A percentile compares a stretch with the other conserved stretches of the same genome.
phyloP scores from a whole-genome alignment of 768 basidiomycete genomes.

The Bullera alba region DNA sequence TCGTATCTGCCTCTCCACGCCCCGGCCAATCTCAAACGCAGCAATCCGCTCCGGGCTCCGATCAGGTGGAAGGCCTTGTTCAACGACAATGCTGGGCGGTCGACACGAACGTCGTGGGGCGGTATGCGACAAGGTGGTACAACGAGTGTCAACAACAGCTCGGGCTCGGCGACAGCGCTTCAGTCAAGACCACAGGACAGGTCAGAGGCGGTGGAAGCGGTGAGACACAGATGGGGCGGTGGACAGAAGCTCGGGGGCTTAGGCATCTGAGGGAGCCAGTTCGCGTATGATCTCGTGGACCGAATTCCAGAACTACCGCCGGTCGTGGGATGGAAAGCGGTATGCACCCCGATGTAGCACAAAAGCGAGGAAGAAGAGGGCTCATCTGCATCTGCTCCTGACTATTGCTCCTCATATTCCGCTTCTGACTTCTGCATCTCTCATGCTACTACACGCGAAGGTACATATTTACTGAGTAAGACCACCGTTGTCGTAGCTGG shows the following conservation, averaged over 20 bases:
- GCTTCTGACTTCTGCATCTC: too few species aligned
- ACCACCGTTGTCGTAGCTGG: slow-evolving; percentile 42
- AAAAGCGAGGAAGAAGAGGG: too few species aligned
- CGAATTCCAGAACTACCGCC: too few species aligned
- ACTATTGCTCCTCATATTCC: too few species aligned
- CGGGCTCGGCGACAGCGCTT: neutral
- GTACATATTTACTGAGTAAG: slow-evolving; percentile 35
- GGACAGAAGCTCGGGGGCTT: slow-evolving; percentile 40
- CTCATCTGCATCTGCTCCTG: too few species aligned
- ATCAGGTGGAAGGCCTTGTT: slow-evolving; percentile 27
- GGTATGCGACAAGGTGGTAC: neutral
- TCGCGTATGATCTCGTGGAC: too few species aligned
- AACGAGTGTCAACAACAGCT: slow-evolving; percentile 2
- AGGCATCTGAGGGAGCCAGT: too few species aligned
- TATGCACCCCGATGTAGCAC: too few species aligned
- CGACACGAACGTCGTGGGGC: slow-evolving; percentile 1
- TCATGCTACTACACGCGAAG: too few species aligned
- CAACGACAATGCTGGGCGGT: slow-evolving; percentile 8
- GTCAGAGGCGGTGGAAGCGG: slow-evolving; percentile 14
- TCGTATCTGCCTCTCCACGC: slow-evolving; percentile 39
- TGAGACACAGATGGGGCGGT: slow-evolving; percentile 40
- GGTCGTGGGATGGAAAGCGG: too few species aligned
- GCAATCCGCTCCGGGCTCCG: slow-evolving; percentile 33
- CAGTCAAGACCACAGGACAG: too few species aligned
- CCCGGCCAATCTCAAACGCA: slow-evolving; percentile 26